Base-by-base conservation (phyloP, 805 yeast species). In the Spathaspora gorwiae region DNA sequence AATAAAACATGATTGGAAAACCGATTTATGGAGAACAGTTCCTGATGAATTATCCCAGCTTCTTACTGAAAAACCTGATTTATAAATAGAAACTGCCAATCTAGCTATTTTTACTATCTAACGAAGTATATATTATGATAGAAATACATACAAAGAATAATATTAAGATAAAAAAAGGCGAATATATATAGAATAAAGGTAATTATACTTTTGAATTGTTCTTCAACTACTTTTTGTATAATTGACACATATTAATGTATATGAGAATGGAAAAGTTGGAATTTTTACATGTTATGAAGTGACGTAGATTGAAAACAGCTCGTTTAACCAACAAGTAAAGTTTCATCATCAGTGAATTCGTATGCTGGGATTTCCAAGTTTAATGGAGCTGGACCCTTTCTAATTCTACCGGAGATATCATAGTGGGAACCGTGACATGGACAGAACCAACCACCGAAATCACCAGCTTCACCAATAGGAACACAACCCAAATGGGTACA, bases 371-470 rank as follows among this genome's bases (percentile, higher is more conserved):
- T 79, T 79, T 94, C 99, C 78, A 94, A 82, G 80, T 94, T 94
- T 72, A 89, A 81, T 65, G 99, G 99, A 67, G 99, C 99, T 60
- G 99, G 99, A 60, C 99, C 99, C 78, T 83, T 92, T 84, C 99
- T 89, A 69, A 94, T 92, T 84, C 99, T 92, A 72, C 99, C 99
- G 54, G 97, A 90, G 76, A 95, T 95, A 76, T 94, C 99, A 75
- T 94, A 94, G 74, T 95, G 99, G 66, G 98, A 92, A 81, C 99
- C 99, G 80, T 95, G 99, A 79, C 99, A 94, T 56, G 99, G 99
- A 75, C 99, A 94, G 92, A 94, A 94, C 99, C 99, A 94, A 70
- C 99, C 99, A 70, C 97, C 98, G 61, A 81, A 94, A 73, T 94
- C 99, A 76, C 99, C 99, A 56, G 97, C 84, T 78, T 94, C 98